Percentiles rank a stretch among this genome's conserved stretches.
phyloP scores from a whole-genome alignment of 495 filamentous ascomycete species.

The Tetracladium marchalianum region DNA sequence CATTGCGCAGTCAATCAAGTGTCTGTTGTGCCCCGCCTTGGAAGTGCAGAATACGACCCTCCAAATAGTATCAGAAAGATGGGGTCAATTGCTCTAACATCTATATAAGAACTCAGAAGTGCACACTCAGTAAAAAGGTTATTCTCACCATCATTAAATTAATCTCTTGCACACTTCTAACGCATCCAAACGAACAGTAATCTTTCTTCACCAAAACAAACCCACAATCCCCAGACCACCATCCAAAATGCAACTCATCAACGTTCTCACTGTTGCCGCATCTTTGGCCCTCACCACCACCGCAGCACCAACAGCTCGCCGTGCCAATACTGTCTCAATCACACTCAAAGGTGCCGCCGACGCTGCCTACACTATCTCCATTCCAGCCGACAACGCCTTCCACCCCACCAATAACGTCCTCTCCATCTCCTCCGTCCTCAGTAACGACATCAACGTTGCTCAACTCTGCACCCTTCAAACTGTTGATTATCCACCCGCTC shows the following conservation, averaged over 20 bases:
- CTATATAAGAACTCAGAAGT: neutral
- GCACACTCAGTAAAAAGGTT: neutral
- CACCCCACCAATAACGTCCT: conserved; percentile 8
- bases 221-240: neutral
- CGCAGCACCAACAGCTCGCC: conserved; percentile 1
- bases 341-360: conserved; percentile 11
- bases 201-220: neutral
- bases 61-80: too few relatives aligned
- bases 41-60: too few relatives aligned
- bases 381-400: conserved; percentile 10
- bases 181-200: neutral
- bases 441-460: conserved; percentile 1
- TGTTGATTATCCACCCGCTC: conserved; percentile 11
- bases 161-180: conserved; percentile 1
- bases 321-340: neutral
- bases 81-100: too few relatives aligned
- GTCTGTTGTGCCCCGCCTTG: too few relatives aligned
- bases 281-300: neutral
- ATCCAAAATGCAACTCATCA: conserved; percentile 9
- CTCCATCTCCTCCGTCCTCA: conserved; percentile 14
- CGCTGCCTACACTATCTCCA: conserved; percentile 6
- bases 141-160: neutral
- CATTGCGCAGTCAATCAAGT: too few relatives aligned
- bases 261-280: conserved; percentile 4
- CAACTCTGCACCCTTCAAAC: conserved; percentile 10